These are phyloP conservation scores for Nicotiana paniculata DNA, from an alignment of 257 asterid genomes.

Conservation along the genomic window DNA sequence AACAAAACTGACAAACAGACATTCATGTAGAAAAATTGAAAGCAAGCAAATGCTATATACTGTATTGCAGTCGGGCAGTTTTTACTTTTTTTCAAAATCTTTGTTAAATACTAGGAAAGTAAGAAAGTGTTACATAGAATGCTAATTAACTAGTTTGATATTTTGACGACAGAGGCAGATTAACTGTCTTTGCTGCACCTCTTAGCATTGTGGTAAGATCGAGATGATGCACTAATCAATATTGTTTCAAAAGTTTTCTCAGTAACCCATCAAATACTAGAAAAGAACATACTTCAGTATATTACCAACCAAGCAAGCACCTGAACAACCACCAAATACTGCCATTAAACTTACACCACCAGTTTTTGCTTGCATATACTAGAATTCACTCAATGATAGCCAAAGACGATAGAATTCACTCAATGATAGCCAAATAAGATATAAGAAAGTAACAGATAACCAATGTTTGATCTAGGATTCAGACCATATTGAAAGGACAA, in stretches of 20 bases:
- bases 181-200: constrained; percentile 37
- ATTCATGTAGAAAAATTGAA: too few species aligned
- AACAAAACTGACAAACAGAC: too few species aligned
- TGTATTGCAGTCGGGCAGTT: background rate
- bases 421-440: too few species aligned
- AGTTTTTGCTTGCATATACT: too few species aligned
- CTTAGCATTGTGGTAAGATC: constrained; percentile 36
- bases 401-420: too few species aligned
- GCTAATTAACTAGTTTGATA: background rate
- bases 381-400: too few species aligned
- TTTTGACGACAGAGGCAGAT: constrained; percentile 31
- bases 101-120: background rate
- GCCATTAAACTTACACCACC: too few species aligned
- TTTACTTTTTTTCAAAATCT: background rate
- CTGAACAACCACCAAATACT: too few species aligned
- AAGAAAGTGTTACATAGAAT: background rate
- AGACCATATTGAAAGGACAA: background rate
- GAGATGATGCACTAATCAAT: background rate
- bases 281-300: too few species aligned
- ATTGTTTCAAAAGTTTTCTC: background rate
- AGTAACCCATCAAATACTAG: background rate
- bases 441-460: too few species aligned
- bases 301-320: too few species aligned
- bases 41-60: too few species aligned
- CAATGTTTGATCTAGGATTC: background rate